These are phyloP conservation scores for Camelina laxa DNA, from an alignment of 345 rosid genomes.

Conservation along the genomic window DNA sequence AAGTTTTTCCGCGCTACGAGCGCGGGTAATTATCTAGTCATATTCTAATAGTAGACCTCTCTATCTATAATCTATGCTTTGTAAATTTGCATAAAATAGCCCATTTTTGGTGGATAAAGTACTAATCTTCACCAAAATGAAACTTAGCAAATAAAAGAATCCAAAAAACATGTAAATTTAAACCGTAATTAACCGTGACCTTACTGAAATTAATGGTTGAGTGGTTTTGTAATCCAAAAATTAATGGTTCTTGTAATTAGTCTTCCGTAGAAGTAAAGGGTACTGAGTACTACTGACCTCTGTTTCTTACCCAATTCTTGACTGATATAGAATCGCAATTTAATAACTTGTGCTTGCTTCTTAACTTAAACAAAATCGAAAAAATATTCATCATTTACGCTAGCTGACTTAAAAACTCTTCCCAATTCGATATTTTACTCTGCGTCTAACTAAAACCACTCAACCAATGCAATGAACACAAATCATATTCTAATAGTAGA, in stretches of 20 bases:
- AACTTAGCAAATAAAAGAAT: too few relatives aligned
- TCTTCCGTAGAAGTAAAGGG: background rate
- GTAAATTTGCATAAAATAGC: background rate
- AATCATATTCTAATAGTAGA: background rate
- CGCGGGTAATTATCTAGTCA: too few relatives aligned
- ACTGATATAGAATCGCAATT: background rate
- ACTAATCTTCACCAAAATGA: too few relatives aligned
- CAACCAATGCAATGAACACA: constrained; percentile 12
- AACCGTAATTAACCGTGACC: too few relatives aligned
- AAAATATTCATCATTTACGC: background rate
- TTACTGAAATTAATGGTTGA: too few relatives aligned
- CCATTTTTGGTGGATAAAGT: constrained; percentile 4
- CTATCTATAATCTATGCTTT: background rate
- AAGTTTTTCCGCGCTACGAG: too few relatives aligned
- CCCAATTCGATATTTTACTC: background rate
- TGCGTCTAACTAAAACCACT: constrained; percentile 1
- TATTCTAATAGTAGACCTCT: constrained; percentile 1
- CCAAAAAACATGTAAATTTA: too few relatives aligned
- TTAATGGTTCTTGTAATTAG: background rate
- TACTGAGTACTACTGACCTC: background rate
- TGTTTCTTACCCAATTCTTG: background rate
- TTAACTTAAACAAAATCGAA: background rate
- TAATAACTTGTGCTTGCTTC: background rate
- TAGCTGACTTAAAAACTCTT: background rate
- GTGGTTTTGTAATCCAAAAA: too few relatives aligned